Conservation (phyloP, 345 rosid genomes). For the Nasturtium officinale region DNA sequence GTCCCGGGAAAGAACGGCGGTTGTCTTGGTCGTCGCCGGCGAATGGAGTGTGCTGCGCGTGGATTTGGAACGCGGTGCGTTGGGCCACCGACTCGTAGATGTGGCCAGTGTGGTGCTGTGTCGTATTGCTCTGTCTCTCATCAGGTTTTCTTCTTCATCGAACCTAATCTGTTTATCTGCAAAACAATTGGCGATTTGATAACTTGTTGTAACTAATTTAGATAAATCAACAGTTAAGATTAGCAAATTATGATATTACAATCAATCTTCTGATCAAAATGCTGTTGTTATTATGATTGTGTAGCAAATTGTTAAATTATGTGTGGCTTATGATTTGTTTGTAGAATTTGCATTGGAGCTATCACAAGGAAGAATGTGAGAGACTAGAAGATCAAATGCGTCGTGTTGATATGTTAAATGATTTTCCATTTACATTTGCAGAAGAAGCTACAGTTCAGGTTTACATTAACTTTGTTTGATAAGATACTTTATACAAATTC, state of each 20-base stretch:
- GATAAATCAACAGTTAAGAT: background rate
- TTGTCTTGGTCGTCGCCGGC: constrained; percentile 20
- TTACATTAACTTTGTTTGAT: background rate
- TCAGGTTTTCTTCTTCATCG: constrained; percentile 52
- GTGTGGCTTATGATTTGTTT: background rate
- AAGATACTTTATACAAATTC: background rate
- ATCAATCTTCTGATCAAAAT: background rate
- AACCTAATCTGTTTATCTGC: constrained; percentile 2
- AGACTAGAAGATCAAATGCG: constrained; percentile 85
- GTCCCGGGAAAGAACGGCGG: constrained; percentile 6
- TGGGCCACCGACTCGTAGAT: constrained; percentile 65
- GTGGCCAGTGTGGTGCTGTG: constrained; percentile 78
- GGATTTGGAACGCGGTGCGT: constrained; percentile 64
- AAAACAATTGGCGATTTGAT: background rate
- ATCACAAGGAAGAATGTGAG: constrained; percentile 79
- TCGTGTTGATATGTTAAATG: constrained; percentile 55
- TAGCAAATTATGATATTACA: background rate
- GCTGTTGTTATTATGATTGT: background rate
- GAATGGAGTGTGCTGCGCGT: constrained; percentile 83
- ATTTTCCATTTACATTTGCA: constrained; percentile 79
- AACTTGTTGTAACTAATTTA: background rate
- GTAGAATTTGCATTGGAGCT: constrained; percentile 72
- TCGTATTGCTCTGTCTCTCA: constrained; percentile 85
- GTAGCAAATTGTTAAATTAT: background rate
- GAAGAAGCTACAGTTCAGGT: constrained; percentile 73